Evolutionary conservation across 768 basidiomycete genomes (phyloP), one percentile per base, ranked within the genome.

Genomic region (Kwoniella sp.): DNA sequence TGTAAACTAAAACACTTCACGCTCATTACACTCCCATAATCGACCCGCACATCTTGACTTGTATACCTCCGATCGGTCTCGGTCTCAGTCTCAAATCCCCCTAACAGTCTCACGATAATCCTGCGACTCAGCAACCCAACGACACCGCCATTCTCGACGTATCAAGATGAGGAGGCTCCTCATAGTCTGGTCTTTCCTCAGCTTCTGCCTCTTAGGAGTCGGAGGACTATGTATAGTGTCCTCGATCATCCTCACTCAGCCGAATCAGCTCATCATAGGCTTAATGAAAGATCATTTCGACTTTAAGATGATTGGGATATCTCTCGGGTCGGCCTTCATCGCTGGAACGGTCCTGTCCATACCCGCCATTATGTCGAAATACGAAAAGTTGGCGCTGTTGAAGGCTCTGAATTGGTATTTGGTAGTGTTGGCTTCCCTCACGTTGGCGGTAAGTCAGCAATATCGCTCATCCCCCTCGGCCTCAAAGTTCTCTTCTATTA

Each of bases 171-270:
- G 27, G 26, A 84, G 80, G 71, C 82, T 92, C 65, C 85, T 89
- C 81, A 85, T 83, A 53, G 83, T 85, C 63, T 94, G 90, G 88
- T 85, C 83, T 25, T 84, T 86, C 78, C 83, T 92, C 67, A 89
- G 88, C 81, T 62, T 88, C 58, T 83, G 83, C 65, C 85, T 94
- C 52, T 83, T 92, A 51, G 85, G 82, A n/a, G 87, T 88, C 13
- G 91, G 89, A 48, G 81, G 83, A 46, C 63, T 92, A 55, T 80
- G 86, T 13, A 80, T 93, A 63, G 83, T 84, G 46, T 81, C 91
- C 52, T 89, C 90, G 19, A 80, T 92, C 60, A 73, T 89, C 36
- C 92, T 89, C 88, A 84, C 86, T 57, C 80, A 82, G 48, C 84
- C 86, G 8, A 84, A 89, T 71, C 74, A 71, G 24, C 22, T 88